phyloP scores from a whole-genome alignment of 1,284 basidiomycete genomes.

The Malassezia slooffiae region DNA sequence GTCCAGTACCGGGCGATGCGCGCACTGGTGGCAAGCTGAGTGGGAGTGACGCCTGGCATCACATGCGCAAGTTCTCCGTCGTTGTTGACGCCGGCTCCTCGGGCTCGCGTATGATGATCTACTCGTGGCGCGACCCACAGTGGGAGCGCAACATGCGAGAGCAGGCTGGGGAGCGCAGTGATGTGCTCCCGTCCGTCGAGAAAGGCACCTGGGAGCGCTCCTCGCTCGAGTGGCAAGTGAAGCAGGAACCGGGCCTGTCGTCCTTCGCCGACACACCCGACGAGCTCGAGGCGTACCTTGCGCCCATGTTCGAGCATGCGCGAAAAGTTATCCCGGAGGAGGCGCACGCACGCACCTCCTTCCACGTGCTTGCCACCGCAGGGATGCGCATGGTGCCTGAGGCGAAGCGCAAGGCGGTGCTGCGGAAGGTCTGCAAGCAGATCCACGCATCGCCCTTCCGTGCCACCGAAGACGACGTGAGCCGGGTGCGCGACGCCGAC shows the following conservation, averaged over 20 bases:
- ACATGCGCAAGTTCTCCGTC: conserved; percentile 60
- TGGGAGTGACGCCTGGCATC: too few species aligned
- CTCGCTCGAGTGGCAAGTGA: conserved; percentile 64
- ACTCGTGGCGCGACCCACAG: conserved; percentile 83
- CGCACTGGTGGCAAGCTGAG: too few species aligned
- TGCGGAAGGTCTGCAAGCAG: conserved; percentile 66
- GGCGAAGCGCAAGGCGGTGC: conserved; percentile 60
- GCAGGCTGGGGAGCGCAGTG: conserved; percentile 43
- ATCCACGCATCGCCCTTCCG: conserved; percentile 50
- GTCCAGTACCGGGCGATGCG: too few species aligned
- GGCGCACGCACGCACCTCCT: conserved; percentile 67
- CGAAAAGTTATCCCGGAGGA: conserved; percentile 71
- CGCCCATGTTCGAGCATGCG: conserved; percentile 73
- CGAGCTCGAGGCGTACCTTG: conserved; percentile 63
- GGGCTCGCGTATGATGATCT: conserved; percentile 88
- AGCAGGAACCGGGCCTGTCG: conserved; percentile 92
- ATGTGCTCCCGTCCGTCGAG: conserved; percentile 67
- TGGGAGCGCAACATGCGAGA: conserved; percentile 49
- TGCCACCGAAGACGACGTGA: neutral
- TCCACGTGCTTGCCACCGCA: conserved; percentile 90
- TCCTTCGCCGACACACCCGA: conserved; percentile 63
- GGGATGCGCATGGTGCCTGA: conserved; percentile 82
- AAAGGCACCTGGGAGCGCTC: conserved; percentile 70
- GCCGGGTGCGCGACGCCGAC: too few species aligned
- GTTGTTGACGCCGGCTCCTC: conserved; percentile 97